Evolutionary conservation across 306 rosid species (phyloP).

Genomic region (Lotus japonicus): DNA sequence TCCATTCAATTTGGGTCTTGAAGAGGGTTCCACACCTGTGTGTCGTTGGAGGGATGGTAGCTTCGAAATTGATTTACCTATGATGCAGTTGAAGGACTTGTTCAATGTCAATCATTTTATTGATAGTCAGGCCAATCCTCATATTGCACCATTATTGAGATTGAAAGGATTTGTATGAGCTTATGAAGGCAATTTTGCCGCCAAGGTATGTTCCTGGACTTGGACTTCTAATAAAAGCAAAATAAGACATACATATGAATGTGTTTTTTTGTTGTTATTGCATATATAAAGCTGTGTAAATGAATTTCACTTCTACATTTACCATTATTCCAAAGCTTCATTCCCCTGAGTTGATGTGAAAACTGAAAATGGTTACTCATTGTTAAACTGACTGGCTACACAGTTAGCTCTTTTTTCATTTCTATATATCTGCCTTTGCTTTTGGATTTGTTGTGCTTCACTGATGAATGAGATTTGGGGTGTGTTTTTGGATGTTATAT

Average conservation of each 20-base stretch:
- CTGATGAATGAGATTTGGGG: not conserved
- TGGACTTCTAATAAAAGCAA: no score
- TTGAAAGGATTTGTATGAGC: no score
- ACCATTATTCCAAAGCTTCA: no score
- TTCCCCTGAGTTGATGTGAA: not conserved
- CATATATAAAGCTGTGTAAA: no score
- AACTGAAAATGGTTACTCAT: not conserved
- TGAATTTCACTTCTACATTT: no score
- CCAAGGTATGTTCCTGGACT: constrained; percentile 63
- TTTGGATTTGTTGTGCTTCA: not conserved
- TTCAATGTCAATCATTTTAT: constrained; percentile 95
- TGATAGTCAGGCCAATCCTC: constrained; percentile 98
- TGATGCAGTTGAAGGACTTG: constrained; percentile 93
- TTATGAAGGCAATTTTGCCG: constrained; percentile 87
- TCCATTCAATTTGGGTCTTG: constrained; percentile 86
- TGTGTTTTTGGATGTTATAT: not conserved
- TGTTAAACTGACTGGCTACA: not conserved
- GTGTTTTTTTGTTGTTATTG: no score
- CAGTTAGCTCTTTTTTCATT: not conserved
- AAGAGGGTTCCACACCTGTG: constrained; percentile 66
- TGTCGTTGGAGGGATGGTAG: constrained; percentile 99
- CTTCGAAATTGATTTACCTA: constrained; percentile 91
- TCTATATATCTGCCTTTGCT: not conserved
- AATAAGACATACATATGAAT: no score
- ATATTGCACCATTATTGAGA: no score